Base-by-base conservation (phyloP, 1,284 basidiomycete species). In the Cryptococcus hybrid region DNA sequence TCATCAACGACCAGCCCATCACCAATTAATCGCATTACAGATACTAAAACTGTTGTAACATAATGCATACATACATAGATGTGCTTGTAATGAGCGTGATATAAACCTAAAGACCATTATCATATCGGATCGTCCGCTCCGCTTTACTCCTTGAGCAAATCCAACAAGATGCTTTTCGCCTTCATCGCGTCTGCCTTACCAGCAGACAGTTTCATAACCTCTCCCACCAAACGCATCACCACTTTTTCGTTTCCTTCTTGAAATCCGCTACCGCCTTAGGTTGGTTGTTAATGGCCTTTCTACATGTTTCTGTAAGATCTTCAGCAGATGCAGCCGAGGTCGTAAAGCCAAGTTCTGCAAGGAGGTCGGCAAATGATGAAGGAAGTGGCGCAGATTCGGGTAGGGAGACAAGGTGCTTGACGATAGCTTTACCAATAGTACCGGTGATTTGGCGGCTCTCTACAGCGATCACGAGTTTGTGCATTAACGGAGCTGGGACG, bases 161-260 rank as follows among this genome's bases (percentile, higher is more conserved):
- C 60, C 38, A 71, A 39, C 30, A 81, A 59, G 13, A 74, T 59
- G 49, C 69, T 70, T 45, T 66, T 72, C 0, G 78, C 78, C 42
- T 70, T 63, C 51, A 71, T 68, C 1, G 82, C 82, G 67, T 96
- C 87, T 18, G 87, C 91, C 38, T 85, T 82, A 3, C 94, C 94
- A 58, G 84, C 82, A 58, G 87, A 89, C 53, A 84, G 76, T 76
- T 87, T 89, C 92, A 98, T 97, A 24, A 95, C 89, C 71, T 85
- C 83, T 0, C 95, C 95, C 6, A 98, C 83, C 38, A 99, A 82
- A 60, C 89, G 87, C 80, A 92, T 92, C 44, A 97, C 71, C 1
- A 94, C 92, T 61, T 89, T 92, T 36, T 80, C 76, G 58, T 90
- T 88, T 0, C 95, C 42, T 81, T 80, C 13, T 83, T 82, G 18